Percentiles rank a stretch among this genome's conserved stretches.
Evolutionary conservation across 208 protist species (phyloP).

Genomic region (Trypanosoma melophagium): DNA sequence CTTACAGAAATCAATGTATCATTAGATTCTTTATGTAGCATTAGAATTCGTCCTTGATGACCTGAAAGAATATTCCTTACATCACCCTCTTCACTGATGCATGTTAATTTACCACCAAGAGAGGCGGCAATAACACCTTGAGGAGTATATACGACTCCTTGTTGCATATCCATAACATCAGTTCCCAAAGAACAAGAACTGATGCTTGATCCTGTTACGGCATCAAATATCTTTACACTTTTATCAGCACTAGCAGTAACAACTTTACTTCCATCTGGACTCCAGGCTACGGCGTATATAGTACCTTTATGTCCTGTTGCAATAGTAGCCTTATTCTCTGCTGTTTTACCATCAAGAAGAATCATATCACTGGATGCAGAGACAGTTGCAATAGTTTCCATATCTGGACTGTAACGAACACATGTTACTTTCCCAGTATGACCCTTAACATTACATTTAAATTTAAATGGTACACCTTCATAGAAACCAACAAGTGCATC

Average conservation of each 20-base stretch:
- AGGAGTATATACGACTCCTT: slow-evolving; percentile 35
- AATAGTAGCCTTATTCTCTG: slow-evolving; percentile 25
- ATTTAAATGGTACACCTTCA: slow-evolving; percentile 66
- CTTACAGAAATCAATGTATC: slow-evolving; percentile 34
- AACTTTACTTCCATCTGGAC: slow-evolving; percentile 32
- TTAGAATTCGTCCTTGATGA: slow-evolving; percentile 40
- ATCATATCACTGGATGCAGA: slow-evolving; percentile 36
- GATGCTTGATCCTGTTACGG: slow-evolving; percentile 3
- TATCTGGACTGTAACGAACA: slow-evolving; percentile 60
- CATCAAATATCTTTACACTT: slow-evolving; percentile 36
- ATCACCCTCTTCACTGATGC: slow-evolving; percentile 23
- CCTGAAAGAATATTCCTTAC: slow-evolving; percentile 20
- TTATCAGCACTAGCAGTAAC: slow-evolving; percentile 50
- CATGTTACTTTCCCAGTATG: slow-evolving; percentile 65
- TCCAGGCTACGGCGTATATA: slow-evolving; percentile 50
- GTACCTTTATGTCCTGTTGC: slow-evolving; percentile 42
- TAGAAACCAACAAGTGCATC: slow-evolving; percentile 61
- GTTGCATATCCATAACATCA: slow-evolving; percentile 39
- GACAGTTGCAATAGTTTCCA: slow-evolving; percentile 37
- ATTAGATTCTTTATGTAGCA: slow-evolving; percentile 24
- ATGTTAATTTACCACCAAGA: slow-evolving; percentile 34
- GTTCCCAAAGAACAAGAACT: slow-evolving; percentile 28
- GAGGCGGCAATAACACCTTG: slow-evolving; percentile 30
- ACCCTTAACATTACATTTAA: slow-evolving; percentile 35
- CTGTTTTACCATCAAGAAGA: slow-evolving; percentile 56